Conservation (phyloP, 108 stramenopile species). For the Skeletonema marinoi region DNA sequence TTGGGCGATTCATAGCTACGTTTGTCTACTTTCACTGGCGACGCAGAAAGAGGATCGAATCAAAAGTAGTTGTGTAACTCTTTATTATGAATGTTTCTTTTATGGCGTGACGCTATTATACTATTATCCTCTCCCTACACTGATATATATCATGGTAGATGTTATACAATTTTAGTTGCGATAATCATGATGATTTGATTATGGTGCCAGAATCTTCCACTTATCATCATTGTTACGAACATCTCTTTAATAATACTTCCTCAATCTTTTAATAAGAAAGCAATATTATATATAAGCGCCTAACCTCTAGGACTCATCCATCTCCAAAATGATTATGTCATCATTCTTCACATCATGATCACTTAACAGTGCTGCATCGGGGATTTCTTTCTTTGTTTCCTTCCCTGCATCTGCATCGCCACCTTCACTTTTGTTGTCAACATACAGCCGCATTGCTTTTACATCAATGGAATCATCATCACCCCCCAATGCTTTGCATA, state of each 20-base stretch:
- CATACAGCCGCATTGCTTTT: conserved; percentile 33
- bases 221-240: background rate
- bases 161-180: background rate
- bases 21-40: background rate
- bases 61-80: background rate
- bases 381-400: conserved; percentile 14
- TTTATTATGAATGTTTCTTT: background rate
- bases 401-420: background rate
- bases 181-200: background rate
- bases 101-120: background rate
- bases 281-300: too few species aligned
- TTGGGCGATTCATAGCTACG: background rate
- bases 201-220: background rate
- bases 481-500: conserved; percentile 43
- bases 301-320: background rate
- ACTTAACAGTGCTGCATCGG: conserved; percentile 24
- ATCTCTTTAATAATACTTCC: background rate
- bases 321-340: conserved; percentile 11
- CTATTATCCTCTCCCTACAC: background rate
- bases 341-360: conserved; percentile 58
- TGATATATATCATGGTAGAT: background rate
- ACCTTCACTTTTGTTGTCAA: conserved; percentile 19
- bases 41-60: background rate
- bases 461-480: conserved; percentile 21
- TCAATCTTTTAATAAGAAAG: background rate